Conservation (phyloP, 75 land plant species). For the Selaginella tamariscina region DNA sequence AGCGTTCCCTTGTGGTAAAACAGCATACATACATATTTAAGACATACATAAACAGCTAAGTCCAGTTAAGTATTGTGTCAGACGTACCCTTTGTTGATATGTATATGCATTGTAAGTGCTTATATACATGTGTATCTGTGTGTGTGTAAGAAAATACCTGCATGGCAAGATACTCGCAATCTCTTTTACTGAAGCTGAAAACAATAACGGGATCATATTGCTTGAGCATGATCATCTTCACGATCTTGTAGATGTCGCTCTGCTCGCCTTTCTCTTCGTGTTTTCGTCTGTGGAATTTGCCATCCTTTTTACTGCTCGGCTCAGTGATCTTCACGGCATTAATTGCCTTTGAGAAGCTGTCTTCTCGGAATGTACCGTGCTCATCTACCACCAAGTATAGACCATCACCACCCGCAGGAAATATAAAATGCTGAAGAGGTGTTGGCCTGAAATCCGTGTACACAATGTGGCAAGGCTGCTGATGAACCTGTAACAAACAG, state of each 20-base stretch:
- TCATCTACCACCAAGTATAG: conserved; percentile 5
- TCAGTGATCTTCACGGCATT: not conserved
- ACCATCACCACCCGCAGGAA: conserved; percentile 9
- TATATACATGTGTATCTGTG: not conserved
- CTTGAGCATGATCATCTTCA: not conserved
- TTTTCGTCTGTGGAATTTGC: not conserved
- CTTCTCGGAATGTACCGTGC: conserved; percentile 6
- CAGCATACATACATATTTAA: no score
- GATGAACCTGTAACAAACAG: conserved; percentile 5
- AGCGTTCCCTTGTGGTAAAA: no score
- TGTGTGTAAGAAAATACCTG: not conserved
- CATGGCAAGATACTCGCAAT: conserved; percentile 9
- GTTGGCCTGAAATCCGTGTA: conserved; percentile 6
- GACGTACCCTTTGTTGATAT: no score
- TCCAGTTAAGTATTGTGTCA: no score
- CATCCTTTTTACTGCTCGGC: not conserved
- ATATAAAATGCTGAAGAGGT: conserved; percentile 1
- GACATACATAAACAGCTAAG: no score
- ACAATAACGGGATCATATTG: conserved; percentile 3
- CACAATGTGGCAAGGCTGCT: conserved; percentile 10
- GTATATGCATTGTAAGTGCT: not conserved
- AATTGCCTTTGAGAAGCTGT: not conserved
- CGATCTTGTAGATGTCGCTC: conserved; percentile 6
- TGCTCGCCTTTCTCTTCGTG: not conserved
- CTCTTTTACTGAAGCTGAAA: conserved; percentile 9